Conservation (phyloP, 1,139 yeast species). For the Dujonia santamariae region DNA sequence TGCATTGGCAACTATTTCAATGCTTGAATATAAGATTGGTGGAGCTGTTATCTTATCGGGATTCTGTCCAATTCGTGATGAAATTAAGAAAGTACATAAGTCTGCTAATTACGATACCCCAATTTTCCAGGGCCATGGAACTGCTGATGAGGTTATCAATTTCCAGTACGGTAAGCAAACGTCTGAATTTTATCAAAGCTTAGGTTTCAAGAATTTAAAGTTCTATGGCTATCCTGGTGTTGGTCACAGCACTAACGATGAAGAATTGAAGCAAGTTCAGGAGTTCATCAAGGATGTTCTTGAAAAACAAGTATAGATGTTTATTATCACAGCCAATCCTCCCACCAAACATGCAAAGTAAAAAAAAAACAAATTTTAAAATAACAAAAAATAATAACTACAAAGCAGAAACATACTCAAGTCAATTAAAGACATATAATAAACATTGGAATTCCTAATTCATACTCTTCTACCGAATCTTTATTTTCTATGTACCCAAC, state of each 20-base stretch:
- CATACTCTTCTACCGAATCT: no score
- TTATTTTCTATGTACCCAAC: no score
- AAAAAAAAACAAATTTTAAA: no score
- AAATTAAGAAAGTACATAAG: slow-evolving; percentile 16
- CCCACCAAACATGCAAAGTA: no score
- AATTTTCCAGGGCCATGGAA: slow-evolving; percentile 87
- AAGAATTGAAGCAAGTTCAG: slow-evolving; percentile 60
- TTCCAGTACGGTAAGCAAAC: slow-evolving; percentile 48
- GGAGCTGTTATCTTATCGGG: slow-evolving; percentile 82
- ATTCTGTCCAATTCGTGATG: slow-evolving; percentile 54
- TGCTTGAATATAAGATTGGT: slow-evolving; percentile 61
- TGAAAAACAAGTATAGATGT: no score
- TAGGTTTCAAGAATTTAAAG: slow-evolving; percentile 52
- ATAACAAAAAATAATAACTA: no score
- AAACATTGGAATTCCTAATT: no score
- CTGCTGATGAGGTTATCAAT: slow-evolving; percentile 64
- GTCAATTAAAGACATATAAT: no score
- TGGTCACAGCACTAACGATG: slow-evolving; percentile 64
- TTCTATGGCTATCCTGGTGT: slow-evolving; percentile 64
- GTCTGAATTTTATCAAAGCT: slow-evolving; percentile 38
- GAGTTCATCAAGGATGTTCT: slow-evolving; percentile 39
- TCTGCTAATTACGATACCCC: slow-evolving; percentile 62
- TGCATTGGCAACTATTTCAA: slow-evolving; percentile 52
- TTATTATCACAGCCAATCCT: no score
- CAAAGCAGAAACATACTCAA: no score